Percentiles rank a stretch among this genome's conserved stretches.
Evolutionary conservation across 2,329 filamentous ascomycete species (phyloP).

Genomic region (Fusarium miscanthi): DNA sequence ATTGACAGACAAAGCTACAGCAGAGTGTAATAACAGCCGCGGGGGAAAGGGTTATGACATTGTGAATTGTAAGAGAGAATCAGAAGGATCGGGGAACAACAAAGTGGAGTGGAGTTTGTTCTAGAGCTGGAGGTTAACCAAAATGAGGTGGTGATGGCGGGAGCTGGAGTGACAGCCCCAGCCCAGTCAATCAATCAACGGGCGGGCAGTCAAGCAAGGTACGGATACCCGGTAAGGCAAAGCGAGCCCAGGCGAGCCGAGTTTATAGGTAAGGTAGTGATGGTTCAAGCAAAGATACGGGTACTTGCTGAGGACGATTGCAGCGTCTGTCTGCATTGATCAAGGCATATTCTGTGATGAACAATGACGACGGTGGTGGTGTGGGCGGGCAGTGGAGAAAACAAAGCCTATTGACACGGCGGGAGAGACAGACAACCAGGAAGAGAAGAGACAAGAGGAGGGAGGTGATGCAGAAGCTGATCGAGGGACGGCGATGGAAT

Average conservation of each 20-base stretch:
- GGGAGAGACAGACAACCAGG: conserved; percentile 9
- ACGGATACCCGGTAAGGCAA: conserved; percentile 14
- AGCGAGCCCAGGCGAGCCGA: not conserved
- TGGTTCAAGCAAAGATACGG: not conserved
- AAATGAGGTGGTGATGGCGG: conserved; percentile 28
- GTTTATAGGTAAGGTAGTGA: not conserved
- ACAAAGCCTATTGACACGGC: conserved; percentile 8
- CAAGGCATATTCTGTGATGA: conserved; percentile 9
- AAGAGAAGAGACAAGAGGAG: conserved; percentile 23
- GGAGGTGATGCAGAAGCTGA: conserved; percentile 31
- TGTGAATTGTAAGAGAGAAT: conserved; percentile 9
- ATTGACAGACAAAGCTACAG: not conserved
- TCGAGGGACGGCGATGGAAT: conserved; percentile 11
- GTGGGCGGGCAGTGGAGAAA: conserved; percentile 28
- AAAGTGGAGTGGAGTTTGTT: conserved; percentile 39
- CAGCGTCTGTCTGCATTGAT: not conserved
- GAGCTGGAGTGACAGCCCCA: conserved; percentile 29
- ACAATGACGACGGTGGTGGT: conserved; percentile 25
- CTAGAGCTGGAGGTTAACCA: conserved; percentile 33
- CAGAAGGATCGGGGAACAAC: conserved; percentile 31
- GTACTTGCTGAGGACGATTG: not conserved
- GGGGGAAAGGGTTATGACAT: conserved; percentile 23
- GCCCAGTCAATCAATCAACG: not conserved
- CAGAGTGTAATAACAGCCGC: not conserved
- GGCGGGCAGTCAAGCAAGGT: not conserved